A percentile compares a stretch with the other conserved stretches of the same genome.
phyloP scores from a whole-genome alignment of 495 filamentous ascomycete species.

The Xylaria palmicola region DNA sequence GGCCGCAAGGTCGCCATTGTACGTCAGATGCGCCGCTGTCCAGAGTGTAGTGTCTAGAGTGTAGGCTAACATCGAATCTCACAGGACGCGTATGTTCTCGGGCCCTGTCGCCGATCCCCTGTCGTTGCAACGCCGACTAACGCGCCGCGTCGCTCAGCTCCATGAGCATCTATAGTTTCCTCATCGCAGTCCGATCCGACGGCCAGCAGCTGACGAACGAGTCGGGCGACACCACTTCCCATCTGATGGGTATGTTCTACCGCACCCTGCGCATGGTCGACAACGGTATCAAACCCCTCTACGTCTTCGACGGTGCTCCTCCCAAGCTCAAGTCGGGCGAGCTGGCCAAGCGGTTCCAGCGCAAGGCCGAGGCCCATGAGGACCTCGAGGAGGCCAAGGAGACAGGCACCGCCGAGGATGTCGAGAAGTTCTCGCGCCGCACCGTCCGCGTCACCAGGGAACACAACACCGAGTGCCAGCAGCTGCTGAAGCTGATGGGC shows the following conservation, averaged over 20 bases:
- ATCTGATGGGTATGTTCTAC: slow-evolving; percentile 99
- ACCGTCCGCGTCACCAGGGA: slow-evolving; percentile 95
- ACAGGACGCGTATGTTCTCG: slow-evolving; percentile 77
- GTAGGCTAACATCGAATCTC: not conserved
- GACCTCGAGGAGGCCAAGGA: slow-evolving; percentile 94
- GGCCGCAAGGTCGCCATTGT: slow-evolving; percentile 96
- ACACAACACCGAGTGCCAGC: slow-evolving; percentile 93
- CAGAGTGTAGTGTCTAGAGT: slow-evolving; percentile 1
- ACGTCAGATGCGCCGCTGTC: slow-evolving; percentile 35
- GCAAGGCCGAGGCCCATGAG: slow-evolving; percentile 85
- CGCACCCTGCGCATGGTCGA: slow-evolving; percentile 97
- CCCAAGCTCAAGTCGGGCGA: slow-evolving; percentile 97
- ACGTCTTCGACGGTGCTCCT: slow-evolving; percentile 95
- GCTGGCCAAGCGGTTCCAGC: slow-evolving; percentile 86
- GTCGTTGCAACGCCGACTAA: slow-evolving; percentile 27
- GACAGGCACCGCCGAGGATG: slow-evolving; percentile 91
- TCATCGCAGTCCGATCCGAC: slow-evolving; percentile 94
- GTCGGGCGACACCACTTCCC: slow-evolving; percentile 91
- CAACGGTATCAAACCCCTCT: slow-evolving; percentile 97
- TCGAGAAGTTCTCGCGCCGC: slow-evolving; percentile 95
- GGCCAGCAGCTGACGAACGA: slow-evolving; percentile 95
- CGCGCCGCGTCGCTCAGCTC: slow-evolving; percentile 56
- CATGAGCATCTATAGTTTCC: slow-evolving; percentile 98
- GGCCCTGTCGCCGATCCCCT: not conserved
- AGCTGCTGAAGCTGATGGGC: slow-evolving; percentile 88